Evolutionary conservation across 306 rosid genomes (phyloP), one percentile per base, ranked within the genome.

Genomic region (Fragaria iinumae): DNA sequence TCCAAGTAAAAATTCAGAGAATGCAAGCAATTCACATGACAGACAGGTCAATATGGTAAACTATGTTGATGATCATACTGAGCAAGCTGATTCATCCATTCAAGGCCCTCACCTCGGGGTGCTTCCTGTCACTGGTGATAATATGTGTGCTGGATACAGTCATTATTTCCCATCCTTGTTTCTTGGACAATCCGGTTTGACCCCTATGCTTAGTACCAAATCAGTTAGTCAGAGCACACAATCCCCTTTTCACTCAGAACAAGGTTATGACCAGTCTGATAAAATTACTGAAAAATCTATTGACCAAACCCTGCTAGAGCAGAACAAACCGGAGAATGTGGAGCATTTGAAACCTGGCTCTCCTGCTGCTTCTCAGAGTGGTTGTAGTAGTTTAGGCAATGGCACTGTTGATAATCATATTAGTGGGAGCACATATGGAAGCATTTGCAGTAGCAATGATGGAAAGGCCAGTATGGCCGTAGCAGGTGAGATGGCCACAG

Each of bases 181-280:
- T 49, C 32, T 1, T 48, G 48, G 57, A 29, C 86, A 84, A 55
- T 85, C 90, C 41, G 81, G 60, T 74, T 49, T 47, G 47, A 77
- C 82, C 66, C 78, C 84, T 20, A 59, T 3, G 34, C 71, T 59
- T 80, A 82, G 73, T 83, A 64, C 75, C 67, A 86, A 80, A 67
- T 52, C 80, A 29, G 65, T 45, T 71, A 62, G 73, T 81, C 83
- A 67, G 67, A 76, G 56, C 70, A 90, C 84, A 48, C 66, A 81
- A 76, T 80, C 88, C 36, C 82, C 86, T 74, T 74, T 83, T 79
- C 78, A 77, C 73, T 83, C 89, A 56, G 86, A 84, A 41, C 84
- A 82, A 75, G 76, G 39, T 34, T 60, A 56, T 76, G 81, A 68
- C 75, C 71, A 39, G 68, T 81, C 77, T 0, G 91, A 84, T 12